phyloP scores from a whole-genome alignment of 2,329 filamentous ascomycete genomes.

The Chaetomium olivaceum region DNA sequence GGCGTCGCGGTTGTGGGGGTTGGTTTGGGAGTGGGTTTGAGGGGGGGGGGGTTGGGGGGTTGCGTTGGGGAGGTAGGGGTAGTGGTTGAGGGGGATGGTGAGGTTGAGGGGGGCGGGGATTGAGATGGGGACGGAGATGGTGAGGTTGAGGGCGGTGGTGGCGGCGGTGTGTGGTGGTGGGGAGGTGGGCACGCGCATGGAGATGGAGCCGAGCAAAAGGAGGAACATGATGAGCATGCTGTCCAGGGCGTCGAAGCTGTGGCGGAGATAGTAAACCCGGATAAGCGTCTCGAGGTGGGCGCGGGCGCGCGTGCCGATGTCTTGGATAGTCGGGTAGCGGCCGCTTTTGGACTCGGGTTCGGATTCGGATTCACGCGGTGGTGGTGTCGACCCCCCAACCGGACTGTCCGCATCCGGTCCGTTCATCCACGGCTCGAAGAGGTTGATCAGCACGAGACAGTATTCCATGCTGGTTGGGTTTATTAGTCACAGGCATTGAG shows the following conservation, averaged over 20 bases:
- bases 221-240: conserved; percentile 18
- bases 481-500: neutral
- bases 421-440: conserved; percentile 11
- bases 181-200: conserved; percentile 12
- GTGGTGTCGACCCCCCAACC: too few relatives aligned
- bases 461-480: conserved; percentile 13
- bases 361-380: too few relatives aligned
- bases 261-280: conserved; percentile 23
- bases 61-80: neutral
- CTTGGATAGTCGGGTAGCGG: neutral
- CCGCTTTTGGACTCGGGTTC: too few relatives aligned
- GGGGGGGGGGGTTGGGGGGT: neutral
- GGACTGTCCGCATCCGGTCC: neutral
- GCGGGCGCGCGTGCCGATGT: conserved; percentile 9
- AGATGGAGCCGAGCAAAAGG: conserved; percentile 16
- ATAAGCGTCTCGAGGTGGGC: conserved; percentile 23
- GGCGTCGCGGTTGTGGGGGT: conserved; percentile 1
- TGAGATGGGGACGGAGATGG: neutral
- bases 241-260: conserved; percentile 21
- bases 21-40: neutral
- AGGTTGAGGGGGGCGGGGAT: neutral
- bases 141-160: too few relatives aligned
- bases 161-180: neutral
- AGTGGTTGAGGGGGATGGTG: neutral
- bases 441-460: conserved; percentile 11